Conservation (phyloP, 2,329 filamentous ascomycete genomes). For the Epichloe uncinata region DNA sequence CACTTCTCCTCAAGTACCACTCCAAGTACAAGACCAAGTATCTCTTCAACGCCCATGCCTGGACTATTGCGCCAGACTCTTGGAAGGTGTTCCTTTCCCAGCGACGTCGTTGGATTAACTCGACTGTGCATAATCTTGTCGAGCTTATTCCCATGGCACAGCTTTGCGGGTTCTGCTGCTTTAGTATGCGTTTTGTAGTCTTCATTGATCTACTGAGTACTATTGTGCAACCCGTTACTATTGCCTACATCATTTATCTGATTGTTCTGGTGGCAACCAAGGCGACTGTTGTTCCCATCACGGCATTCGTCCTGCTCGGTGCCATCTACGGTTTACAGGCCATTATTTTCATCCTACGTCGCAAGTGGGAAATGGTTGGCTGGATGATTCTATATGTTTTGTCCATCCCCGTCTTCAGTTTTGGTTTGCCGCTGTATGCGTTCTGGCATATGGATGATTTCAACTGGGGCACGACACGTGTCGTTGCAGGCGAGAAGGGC, state of each 20-base stretch:
- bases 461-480: conserved; percentile 96
- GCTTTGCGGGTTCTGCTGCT: conserved; percentile 98
- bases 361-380: conserved; percentile 99
- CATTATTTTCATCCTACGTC: conserved; percentile 88
- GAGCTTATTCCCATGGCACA: conserved; percentile 89
- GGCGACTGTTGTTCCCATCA: conserved; percentile 58
- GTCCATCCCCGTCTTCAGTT: conserved; percentile 83
- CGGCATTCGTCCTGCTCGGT: conserved; percentile 77
- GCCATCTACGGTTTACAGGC: conserved; percentile 97
- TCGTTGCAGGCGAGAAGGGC: conserved; percentile 87
- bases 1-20: conserved; percentile 83
- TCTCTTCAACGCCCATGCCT: conserved; percentile 80
- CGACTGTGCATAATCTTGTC: conserved; percentile 92
- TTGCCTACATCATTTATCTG: conserved; percentile 82
- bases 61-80: conserved; percentile 92
- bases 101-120: conserved; percentile 99
- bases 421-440: conserved; percentile 78
- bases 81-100: conserved; percentile 94
- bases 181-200: conserved; percentile 97
- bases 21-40: conserved; percentile 97
- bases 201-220: conserved; percentile 90
- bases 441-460: conserved; percentile 99
- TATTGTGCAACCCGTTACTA: conserved; percentile 78
- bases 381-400: conserved; percentile 97
- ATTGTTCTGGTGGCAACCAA: conserved; percentile 58